These are phyloP conservation scores for Cladophialophora chaetospira DNA, from an alignment of 2,329 filamentous ascomycete genomes.

Conservation along the genomic window DNA sequence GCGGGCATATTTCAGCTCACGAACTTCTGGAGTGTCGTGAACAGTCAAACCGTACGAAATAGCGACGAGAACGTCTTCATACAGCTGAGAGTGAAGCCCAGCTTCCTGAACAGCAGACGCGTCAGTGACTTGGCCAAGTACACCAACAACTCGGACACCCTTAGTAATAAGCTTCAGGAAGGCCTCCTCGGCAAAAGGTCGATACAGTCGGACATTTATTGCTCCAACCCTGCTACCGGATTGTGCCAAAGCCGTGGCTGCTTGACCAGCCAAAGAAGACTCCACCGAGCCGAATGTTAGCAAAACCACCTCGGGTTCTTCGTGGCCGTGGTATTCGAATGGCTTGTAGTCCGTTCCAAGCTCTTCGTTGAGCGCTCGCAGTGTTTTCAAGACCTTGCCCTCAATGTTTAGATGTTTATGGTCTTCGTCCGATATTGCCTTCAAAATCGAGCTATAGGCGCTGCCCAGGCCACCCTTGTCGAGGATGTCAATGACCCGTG, in stretches of 20 bases:
- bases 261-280: conserved; percentile 79
- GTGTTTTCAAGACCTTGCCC: conserved; percentile 69
- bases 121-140: conserved; percentile 84
- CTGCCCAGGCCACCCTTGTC: conserved; percentile 70
- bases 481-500: conserved; percentile 78
- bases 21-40: conserved; percentile 63
- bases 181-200: conserved; percentile 91
- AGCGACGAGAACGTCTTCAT: conserved; percentile 85
- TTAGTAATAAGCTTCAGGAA: conserved; percentile 81
- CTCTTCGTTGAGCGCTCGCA: conserved; percentile 81
- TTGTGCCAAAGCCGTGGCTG: conserved; percentile 70
- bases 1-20: conserved; percentile 89
- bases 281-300: conserved; percentile 94
- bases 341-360: conserved; percentile 89
- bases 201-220: conserved; percentile 88
- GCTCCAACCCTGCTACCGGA: conserved; percentile 80
- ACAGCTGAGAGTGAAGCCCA: conserved; percentile 79
- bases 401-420: conserved; percentile 71
- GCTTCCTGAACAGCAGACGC: conserved; percentile 72
- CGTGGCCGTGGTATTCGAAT: conserved; percentile 92
- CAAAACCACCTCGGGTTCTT: conserved; percentile 75
- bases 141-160: conserved; percentile 73
- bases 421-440: conserved; percentile 62
- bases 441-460: conserved; percentile 67
- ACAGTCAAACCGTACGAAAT: conserved; percentile 75